These are phyloP conservation scores for Fusarium hostae DNA, from an alignment of 2,329 filamentous ascomycete genomes.

Conservation along the genomic window DNA sequence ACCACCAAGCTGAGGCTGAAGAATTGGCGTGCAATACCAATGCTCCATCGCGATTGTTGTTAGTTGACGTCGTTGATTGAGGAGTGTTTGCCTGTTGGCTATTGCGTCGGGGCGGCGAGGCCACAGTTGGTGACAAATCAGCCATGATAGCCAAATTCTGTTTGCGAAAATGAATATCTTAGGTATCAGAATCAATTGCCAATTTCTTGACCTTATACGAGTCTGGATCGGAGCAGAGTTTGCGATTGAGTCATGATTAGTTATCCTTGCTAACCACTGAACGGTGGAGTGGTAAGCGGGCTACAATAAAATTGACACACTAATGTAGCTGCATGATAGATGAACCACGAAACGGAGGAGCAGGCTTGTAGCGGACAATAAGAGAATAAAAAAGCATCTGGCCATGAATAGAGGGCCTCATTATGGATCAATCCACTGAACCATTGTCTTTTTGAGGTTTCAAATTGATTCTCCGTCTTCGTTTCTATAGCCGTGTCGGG, in stretches of 20 bases:
- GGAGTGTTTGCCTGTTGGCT: background rate
- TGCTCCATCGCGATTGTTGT: background rate
- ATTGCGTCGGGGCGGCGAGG: background rate
- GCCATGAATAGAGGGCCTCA: no score
- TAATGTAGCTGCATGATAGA: background rate
- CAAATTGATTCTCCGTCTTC: background rate
- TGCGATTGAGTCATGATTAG: slow-evolving; percentile 19
- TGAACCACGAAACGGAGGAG: background rate
- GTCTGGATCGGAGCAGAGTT: background rate
- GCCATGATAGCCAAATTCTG: background rate
- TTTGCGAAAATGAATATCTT: background rate
- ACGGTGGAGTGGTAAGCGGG: background rate
- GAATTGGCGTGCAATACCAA: slow-evolving; percentile 10
- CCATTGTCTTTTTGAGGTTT: background rate
- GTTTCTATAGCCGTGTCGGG: background rate
- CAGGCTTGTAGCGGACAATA: background rate
- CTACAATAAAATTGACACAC: background rate
- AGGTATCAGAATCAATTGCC: background rate
- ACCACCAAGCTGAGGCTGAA: slow-evolving; percentile 3
- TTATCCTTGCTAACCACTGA: slow-evolving; percentile 5
- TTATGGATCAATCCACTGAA: no score
- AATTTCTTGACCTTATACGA: background rate
- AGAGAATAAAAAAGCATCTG: no score
- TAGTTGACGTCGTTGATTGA: background rate
- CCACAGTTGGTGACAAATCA: background rate